phyloP scores from a whole-genome alignment of 1,139 yeast genomes.

The Saccharomyces pastorianus region DNA sequence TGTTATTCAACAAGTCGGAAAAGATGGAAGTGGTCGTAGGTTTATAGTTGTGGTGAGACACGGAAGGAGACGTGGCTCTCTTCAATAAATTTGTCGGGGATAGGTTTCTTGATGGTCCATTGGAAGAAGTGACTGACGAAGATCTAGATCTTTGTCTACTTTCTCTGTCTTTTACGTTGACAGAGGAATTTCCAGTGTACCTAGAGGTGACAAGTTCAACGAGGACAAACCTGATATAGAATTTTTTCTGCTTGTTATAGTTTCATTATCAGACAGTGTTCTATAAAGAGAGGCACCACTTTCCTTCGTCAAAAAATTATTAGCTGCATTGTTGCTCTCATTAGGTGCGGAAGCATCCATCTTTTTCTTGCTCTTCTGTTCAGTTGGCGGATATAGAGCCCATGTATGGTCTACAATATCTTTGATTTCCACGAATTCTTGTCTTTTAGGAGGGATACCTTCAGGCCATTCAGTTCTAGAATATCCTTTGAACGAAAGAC shows the following conservation, averaged over 20 bases:
- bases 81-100: conserved; percentile 36
- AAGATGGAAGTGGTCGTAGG: conserved; percentile 14
- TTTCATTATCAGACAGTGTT: conserved; percentile 11
- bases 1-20: conserved; percentile 22
- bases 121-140: conserved; percentile 1
- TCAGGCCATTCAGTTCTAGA: conserved; percentile 97
- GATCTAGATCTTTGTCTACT: background rate
- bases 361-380: conserved; percentile 3
- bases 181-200: background rate
- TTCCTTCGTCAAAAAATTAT: conserved; percentile 18
- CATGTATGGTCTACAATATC: conserved; percentile 75
- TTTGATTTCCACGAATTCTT: conserved; percentile 53
- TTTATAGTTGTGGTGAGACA: conserved; percentile 6
- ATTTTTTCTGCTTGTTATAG: background rate
- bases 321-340: conserved; percentile 6
- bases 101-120: conserved; percentile 23
- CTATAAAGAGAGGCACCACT: conserved; percentile 27
- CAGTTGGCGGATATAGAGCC: conserved; percentile 64
- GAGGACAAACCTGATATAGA: background rate
- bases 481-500: conserved; percentile 58
- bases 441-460: conserved; percentile 87
- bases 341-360: background rate
- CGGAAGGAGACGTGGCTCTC: conserved; percentile 35
- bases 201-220: background rate
- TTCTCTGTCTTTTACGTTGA: background rate